phyloP scores from a whole-genome alignment of 495 filamentous ascomycete genomes.

The Pyrenopolyporus hunteri region DNA sequence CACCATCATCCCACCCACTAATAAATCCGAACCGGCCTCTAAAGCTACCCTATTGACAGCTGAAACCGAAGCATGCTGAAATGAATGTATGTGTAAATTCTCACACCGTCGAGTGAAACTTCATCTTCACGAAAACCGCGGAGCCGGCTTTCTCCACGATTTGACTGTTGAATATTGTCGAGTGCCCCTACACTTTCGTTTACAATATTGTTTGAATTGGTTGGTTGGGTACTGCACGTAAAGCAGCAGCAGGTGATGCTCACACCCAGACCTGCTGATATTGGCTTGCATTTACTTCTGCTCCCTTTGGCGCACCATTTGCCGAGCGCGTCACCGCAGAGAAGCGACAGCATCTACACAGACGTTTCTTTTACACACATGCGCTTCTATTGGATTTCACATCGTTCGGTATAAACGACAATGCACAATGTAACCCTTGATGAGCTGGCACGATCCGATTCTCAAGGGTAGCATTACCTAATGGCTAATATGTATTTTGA shows the following conservation, averaged over 20 bases:
- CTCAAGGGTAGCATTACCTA: conserved; percentile 8
- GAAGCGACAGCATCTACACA: neutral
- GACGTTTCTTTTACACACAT: conserved; percentile 5
- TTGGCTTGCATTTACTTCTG: conserved; percentile 27
- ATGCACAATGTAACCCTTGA: conserved; percentile 9
- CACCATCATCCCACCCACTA: conserved; percentile 3
- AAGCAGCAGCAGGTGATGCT: conserved; percentile 18
- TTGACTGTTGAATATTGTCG: conserved; percentile 17
- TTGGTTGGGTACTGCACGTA: neutral
- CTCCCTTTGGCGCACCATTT: conserved; percentile 15
- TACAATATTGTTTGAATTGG: no score
- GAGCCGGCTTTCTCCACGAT: conserved; percentile 3
- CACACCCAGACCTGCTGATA: conserved; percentile 22
- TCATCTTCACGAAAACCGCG: neutral
- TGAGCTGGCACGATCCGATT: conserved; percentile 9
- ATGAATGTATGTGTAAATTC: no score
- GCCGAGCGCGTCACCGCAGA: neutral
- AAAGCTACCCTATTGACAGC: neutral
- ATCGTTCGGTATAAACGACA: no score
- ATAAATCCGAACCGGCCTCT: conserved; percentile 4
- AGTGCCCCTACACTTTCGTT: no score
- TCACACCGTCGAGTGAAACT: no score
- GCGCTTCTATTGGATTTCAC: conserved; percentile 11
- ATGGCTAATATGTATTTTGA: neutral
- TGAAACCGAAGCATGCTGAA: no score